These are phyloP conservation scores for Dissophora globulifera DNA, from an alignment of 192 early-diverging fungal species.

Conservation along the genomic window DNA sequence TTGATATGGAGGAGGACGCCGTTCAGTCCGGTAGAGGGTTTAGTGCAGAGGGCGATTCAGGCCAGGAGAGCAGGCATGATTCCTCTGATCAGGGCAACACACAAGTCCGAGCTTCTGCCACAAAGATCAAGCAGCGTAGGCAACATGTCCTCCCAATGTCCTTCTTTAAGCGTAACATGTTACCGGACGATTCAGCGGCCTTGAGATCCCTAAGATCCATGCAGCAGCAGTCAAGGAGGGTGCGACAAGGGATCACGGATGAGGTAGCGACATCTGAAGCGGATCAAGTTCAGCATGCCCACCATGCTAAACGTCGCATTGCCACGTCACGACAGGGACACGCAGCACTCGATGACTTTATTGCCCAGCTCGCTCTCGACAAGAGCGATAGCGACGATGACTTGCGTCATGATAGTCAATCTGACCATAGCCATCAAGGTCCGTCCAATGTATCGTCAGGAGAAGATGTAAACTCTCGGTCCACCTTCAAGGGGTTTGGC, in stretches of 20 bases:
- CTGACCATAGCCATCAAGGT: no score
- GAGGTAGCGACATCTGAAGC: background rate
- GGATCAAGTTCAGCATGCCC: slow-evolving; percentile 6
- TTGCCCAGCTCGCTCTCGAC: slow-evolving; percentile 30
- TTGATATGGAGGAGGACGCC: background rate
- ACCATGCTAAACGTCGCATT: slow-evolving; percentile 39
- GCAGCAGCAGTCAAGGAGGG: no score
- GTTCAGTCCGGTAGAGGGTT: no score
- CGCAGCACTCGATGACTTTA: slow-evolving; percentile 10
- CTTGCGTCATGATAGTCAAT: no score
- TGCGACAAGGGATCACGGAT: background rate
- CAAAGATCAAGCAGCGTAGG: slow-evolving; percentile 3
- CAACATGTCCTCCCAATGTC: slow-evolving; percentile 32
- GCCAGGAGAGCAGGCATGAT: no score
- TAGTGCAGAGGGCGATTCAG: no score
- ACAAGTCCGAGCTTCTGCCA: background rate
- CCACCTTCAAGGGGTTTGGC: no score
- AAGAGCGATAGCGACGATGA: slow-evolving; percentile 18
- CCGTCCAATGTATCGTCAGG: no score
- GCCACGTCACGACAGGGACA: slow-evolving; percentile 6
- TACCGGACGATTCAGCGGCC: slow-evolving; percentile 15
- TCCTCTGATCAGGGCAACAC: no score
- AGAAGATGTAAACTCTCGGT: no score
- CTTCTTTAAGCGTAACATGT: slow-evolving; percentile 18
- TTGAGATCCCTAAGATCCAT: slow-evolving; percentile 17